Evolutionary conservation across 768 basidiomycete species (phyloP).

Genomic region (Tremella fuciformis): DNA sequence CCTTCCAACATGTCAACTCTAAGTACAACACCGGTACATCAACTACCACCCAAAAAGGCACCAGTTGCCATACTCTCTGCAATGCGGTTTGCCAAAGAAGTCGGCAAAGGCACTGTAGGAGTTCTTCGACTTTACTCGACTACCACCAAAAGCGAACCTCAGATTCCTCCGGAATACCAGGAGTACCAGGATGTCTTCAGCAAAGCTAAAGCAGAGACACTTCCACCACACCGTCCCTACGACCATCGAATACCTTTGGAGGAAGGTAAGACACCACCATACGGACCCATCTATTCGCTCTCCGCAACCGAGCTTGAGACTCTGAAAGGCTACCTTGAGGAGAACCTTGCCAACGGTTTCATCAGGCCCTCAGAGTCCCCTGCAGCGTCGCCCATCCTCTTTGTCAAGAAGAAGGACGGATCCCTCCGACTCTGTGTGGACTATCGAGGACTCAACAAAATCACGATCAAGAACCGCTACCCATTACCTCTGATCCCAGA

Average conservation of each 20-base stretch:
- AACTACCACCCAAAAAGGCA: neutral
- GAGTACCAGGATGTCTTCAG: conserved; percentile 18
- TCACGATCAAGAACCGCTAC: no score
- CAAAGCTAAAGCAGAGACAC: conserved; percentile 7
- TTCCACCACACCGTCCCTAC: conserved; percentile 19
- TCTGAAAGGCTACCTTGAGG: conserved; percentile 53
- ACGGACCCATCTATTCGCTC: conserved; percentile 52
- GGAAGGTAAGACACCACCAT: conserved; percentile 29
- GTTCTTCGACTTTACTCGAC: no score
- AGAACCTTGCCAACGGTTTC: conserved; percentile 44
- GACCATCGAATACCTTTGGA: conserved; percentile 17
- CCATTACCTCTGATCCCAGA: conserved; percentile 36
- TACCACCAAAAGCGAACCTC: conserved; percentile 51
- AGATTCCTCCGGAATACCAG: conserved; percentile 11
- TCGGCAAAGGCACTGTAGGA: no score
- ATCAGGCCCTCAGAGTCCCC: conserved; percentile 13
- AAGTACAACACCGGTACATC: neutral
- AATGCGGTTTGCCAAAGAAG: conserved; percentile 6
- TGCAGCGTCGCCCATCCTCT: no score
- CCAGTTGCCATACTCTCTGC: neutral
- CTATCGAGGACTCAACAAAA: no score
- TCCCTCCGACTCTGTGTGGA: no score
- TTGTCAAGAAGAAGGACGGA: no score
- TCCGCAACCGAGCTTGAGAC: conserved; percentile 50
- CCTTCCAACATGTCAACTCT: neutral